Evolutionary conservation across 352 stramenopile species (phyloP).

Genomic region (Globisporangium echinulatum): DNA sequence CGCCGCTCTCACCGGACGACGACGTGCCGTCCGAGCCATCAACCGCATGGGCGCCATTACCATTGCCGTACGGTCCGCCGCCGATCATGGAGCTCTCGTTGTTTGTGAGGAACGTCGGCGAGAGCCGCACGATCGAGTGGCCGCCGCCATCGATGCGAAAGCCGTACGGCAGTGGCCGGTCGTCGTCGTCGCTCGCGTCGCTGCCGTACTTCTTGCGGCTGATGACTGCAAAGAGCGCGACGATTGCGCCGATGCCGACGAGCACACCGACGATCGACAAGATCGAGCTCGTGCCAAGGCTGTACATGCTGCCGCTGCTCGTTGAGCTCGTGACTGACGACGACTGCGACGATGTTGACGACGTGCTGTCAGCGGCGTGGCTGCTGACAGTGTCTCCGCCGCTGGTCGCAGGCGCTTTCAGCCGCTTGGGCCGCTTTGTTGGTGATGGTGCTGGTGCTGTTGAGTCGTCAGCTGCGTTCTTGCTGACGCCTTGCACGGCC

Average conservation of each 20-base stretch:
- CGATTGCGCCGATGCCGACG: slow-evolving; percentile 45
- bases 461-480: slow-evolving; percentile 6
- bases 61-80: slow-evolving; percentile 2
- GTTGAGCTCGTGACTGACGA: slow-evolving; percentile 28
- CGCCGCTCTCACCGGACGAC: slow-evolving; percentile 16
- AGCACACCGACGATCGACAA: slow-evolving; percentile 67
- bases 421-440: slow-evolving; percentile 6
- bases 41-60: background rate
- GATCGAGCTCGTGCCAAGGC: slow-evolving; percentile 53
- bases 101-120: slow-evolving; percentile 47
- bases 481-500: slow-evolving; percentile 8
- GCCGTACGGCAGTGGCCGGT: slow-evolving; percentile 31
- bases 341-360: slow-evolving; percentile 12
- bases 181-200: slow-evolving; percentile 31
- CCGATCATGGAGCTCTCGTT: slow-evolving; percentile 26
- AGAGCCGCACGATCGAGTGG: slow-evolving; percentile 35
- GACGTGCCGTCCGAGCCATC: slow-evolving; percentile 12
- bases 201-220: slow-evolving; percentile 51
- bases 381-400: background rate
- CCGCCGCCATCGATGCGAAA: slow-evolving; percentile 33
- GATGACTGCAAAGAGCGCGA: slow-evolving; percentile 53
- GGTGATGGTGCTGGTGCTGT: background rate
- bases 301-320: slow-evolving; percentile 43
- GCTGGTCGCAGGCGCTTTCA: background rate
- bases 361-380: slow-evolving; percentile 5